Evolutionary conservation across 805 yeast species (phyloP).

Genomic region (Diddensiella transvaalensis): DNA sequence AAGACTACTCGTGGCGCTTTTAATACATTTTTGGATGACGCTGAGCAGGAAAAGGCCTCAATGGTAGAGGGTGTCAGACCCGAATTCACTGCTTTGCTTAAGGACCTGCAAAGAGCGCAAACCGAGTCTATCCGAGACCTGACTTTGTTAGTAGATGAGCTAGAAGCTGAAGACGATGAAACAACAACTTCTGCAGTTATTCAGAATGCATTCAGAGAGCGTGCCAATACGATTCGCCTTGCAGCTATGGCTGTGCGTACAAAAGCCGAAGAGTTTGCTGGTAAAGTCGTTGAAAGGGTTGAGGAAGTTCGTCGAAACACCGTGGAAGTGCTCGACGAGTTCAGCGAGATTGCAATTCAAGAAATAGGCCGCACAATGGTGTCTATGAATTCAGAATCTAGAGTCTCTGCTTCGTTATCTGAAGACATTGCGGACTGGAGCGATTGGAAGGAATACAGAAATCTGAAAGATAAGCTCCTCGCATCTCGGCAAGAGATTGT

Average conservation of each 20-base stretch:
- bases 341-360: constrained; percentile 43
- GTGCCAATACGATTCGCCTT: constrained; percentile 24
- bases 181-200: constrained; percentile 18
- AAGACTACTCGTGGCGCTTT: constrained; percentile 25
- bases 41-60: constrained; percentile 20
- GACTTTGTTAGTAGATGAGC: constrained; percentile 11
- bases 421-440: constrained; percentile 21
- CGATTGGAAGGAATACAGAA: constrained; percentile 43
- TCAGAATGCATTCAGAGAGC: constrained; percentile 20
- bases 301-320: constrained; percentile 31
- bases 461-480: constrained; percentile 40
- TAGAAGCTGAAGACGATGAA: constrained; percentile 12
- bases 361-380: constrained; percentile 42
- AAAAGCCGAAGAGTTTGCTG: constrained; percentile 22
- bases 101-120: constrained; percentile 17
- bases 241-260: constrained; percentile 27
- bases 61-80: constrained; percentile 19
- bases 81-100: constrained; percentile 24
- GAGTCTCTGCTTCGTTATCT: constrained; percentile 5
- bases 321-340: constrained; percentile 47
- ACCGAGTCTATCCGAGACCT: constrained; percentile 14
- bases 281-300: constrained; percentile 19
- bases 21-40: constrained; percentile 25
- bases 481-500: constrained; percentile 40
- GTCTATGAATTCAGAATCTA: constrained; percentile 16